Evolutionary conservation across 352 stramenopile genomes (phyloP).

Genomic region (Phytophthora boehmeriae): DNA sequence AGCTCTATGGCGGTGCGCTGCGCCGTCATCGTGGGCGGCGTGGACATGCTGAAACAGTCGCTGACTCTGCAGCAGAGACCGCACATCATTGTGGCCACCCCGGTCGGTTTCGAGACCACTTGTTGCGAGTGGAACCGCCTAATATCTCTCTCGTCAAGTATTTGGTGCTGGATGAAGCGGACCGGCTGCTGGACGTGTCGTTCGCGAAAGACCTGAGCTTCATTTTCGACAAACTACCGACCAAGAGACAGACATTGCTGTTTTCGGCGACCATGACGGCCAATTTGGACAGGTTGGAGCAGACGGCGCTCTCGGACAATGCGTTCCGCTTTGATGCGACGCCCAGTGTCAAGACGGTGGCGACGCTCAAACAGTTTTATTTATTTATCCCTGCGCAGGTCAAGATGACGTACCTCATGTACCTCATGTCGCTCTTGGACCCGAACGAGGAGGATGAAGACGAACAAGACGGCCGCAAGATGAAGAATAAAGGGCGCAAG

Average conservation of each 20-base stretch:
- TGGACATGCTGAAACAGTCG: conserved; percentile 94
- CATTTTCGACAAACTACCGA: conserved; percentile 83
- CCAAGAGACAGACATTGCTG: conserved; percentile 94
- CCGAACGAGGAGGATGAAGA: conserved; percentile 69
- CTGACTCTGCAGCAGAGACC: conserved; percentile 90
- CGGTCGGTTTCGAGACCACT: conserved; percentile 92
- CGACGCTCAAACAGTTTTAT: conserved; percentile 96
- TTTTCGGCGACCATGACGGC: conserved; percentile 98
- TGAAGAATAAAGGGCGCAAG: conserved; percentile 26
- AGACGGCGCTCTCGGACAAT: conserved; percentile 61
- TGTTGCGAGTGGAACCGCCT: conserved; percentile 90
- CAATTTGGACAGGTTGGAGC: conserved; percentile 88
- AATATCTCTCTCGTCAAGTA: conserved; percentile 92
- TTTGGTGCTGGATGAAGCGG: conserved; percentile 98
- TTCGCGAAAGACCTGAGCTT: conserved; percentile 89
- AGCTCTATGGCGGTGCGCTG: conserved; percentile 91
- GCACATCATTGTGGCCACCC: conserved; percentile 98
- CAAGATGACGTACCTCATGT: conserved; percentile 96
- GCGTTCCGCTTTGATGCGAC: conserved; percentile 80
- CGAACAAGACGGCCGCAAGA: conserved; percentile 39
- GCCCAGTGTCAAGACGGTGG: conserved; percentile 88
- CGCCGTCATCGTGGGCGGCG: conserved; percentile 95
- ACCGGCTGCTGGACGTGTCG: conserved; percentile 92
- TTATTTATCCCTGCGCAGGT: conserved; percentile 97
- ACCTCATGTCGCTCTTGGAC: conserved; percentile 74